Base-by-base conservation (phyloP, 768 basidiomycete genomes). In the Sporobolomyces phaffii region DNA sequence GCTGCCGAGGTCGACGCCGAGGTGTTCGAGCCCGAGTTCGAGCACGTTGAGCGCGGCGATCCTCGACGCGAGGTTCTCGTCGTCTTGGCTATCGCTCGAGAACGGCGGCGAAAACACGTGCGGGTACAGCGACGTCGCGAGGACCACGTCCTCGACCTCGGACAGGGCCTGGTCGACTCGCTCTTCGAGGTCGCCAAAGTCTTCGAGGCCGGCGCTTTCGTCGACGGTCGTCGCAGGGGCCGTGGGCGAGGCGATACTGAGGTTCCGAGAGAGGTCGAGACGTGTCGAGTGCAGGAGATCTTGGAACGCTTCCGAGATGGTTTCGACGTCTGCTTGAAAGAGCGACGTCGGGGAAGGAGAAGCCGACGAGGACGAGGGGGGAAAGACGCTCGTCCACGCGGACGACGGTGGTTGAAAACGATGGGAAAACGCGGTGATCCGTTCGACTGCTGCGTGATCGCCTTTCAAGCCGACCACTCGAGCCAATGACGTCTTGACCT, bases 31-130 rank as follows among this genome's bases (percentile, higher is more conserved):
- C 3, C 86, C 83, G 0, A 99, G 80, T 76, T 97, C 94, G 2
- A 98, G 81, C 82, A 92, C 84, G 72, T 93, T 92, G 49, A 99
- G 81, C 1, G 92, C 93, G 18, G 91, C 90, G 20, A 97, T 86
- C 8, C 93, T 85, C 74, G 86, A 88, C 0, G 92, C 85, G 5
- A 99, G 80, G 0, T 90, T 88, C 73, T 90, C 90, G 75, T 99
- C 92, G 75, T 96, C 93, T 1, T 86, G 86, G 0, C 83, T 81
- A 73, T 99, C 94, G 57, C 85, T 84, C n/a, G 83, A 81, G 24
- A 84, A 83, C 3, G 85, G 81, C 22, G 88, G 89, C 58, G 86
- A 83, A 78, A 91, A 96, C 5, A 96, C 73, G 62, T 91, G 93
- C 53, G 97, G 93, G 76, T 96, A 97, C 71, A 94, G 87, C 3